A percentile compares a stretch with the other conserved stretches of the same genome.
phyloP scores from a whole-genome alignment of 169 alveolate genomes.

The Eimeria tenella region DNA sequence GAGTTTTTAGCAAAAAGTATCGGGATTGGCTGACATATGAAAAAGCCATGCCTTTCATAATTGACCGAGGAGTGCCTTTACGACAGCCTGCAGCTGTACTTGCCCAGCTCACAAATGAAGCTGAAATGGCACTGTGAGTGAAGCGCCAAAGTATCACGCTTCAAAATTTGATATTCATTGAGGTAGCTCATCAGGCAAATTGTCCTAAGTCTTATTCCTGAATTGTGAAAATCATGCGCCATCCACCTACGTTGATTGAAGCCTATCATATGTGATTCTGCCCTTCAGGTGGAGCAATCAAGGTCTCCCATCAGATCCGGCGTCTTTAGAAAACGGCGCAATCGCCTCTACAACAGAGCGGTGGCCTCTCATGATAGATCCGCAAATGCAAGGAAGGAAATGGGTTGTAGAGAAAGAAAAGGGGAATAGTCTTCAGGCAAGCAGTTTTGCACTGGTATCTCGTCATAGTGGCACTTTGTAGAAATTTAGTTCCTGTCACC shows the following conservation, averaged over 20 bases:
- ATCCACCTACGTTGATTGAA: too few relatives aligned
- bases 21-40: constrained; percentile 91
- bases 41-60: constrained; percentile 88
- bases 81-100: constrained; percentile 91
- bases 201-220: too few relatives aligned
- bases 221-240: too few relatives aligned
- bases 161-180: too few relatives aligned
- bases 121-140: constrained; percentile 89
- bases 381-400: constrained; percentile 96
- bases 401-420: constrained; percentile 96
- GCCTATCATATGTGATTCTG: not conserved
- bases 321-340: constrained; percentile 96
- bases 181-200: too few relatives aligned
- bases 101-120: constrained; percentile 92
- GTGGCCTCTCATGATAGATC: constrained; percentile 97
- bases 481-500: too few relatives aligned
- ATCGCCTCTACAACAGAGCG: constrained; percentile 95
- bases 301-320: constrained; percentile 96
- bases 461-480: not conserved
- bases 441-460: not conserved
- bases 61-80: constrained; percentile 90
- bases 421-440: constrained; percentile 90
- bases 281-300: constrained; percentile 92
- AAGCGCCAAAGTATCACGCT: not conserved
- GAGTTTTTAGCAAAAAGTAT: constrained; percentile 96